phyloP scores from a whole-genome alignment of 1,284 basidiomycete genomes.

The Phaffia rhodozyma region DNA sequence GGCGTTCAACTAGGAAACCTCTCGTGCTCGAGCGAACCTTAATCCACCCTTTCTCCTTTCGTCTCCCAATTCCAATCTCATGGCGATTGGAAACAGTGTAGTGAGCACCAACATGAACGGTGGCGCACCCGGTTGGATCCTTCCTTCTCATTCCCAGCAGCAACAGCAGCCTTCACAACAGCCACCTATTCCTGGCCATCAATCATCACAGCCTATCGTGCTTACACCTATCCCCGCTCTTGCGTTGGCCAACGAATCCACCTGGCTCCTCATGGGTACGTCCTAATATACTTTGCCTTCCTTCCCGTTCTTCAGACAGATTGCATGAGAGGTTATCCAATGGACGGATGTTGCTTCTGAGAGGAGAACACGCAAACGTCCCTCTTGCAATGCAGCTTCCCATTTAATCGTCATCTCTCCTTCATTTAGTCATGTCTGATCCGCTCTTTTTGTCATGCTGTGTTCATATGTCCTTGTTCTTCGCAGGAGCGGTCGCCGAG shows the following conservation, averaged over 20 bases:
- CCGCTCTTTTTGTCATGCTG: not conserved
- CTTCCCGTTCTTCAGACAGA: not conserved
- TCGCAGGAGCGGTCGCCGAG: constrained; percentile 69
- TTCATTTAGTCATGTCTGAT: no score
- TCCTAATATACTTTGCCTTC: constrained; percentile 15
- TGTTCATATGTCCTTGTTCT: constrained; percentile 19
- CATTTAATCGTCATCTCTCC: not conserved
- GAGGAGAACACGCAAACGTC: not conserved
- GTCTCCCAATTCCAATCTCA: no score
- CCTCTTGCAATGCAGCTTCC: not conserved
- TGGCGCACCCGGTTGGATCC: constrained; percentile 11
- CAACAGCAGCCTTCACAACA: constrained; percentile 17
- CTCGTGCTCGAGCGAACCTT: no score
- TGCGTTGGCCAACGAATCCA: constrained; percentile 73
- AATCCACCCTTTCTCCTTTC: no score
- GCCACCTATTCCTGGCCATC: constrained; percentile 13
- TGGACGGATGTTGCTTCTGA: not conserved
- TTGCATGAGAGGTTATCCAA: not conserved
- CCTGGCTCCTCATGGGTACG: constrained; percentile 80
- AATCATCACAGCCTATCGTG: not conserved
- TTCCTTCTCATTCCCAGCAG: constrained; percentile 19
- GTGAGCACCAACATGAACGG: constrained; percentile 19
- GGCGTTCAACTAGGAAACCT: no score
- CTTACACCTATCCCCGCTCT: constrained; percentile 33
- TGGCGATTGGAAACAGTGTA: not conserved